phyloP scores from a whole-genome alignment of 495 filamentous ascomycete genomes.

The Astrocystis sublimbata region DNA sequence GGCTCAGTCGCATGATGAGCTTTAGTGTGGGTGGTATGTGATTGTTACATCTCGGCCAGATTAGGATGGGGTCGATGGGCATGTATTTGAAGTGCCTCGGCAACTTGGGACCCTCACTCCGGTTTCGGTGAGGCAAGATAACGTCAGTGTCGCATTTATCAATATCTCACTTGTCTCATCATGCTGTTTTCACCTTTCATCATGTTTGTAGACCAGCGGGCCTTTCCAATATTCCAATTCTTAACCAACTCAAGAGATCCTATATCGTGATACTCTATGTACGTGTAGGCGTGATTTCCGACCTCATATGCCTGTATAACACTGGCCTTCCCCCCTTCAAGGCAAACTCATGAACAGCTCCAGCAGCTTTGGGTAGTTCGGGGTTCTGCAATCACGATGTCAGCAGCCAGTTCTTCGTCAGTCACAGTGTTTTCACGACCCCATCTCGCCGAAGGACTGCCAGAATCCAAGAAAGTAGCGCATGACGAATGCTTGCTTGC shows the following conservation, averaged over 20 bases:
- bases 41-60: no score
- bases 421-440: conserved; percentile 7
- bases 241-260: neutral
- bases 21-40: conserved; percentile 25
- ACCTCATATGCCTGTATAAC: neutral
- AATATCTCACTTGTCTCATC: neutral
- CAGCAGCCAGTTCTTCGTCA: conserved; percentile 12
- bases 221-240: neutral
- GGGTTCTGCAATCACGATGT: conserved; percentile 26
- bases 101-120: neutral
- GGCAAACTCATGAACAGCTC: conserved; percentile 39
- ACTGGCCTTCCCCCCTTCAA: conserved; percentile 1
- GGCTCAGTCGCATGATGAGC: conserved; percentile 34
- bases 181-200: no score
- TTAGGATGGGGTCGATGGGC: neutral
- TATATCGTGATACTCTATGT: neutral
- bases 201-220: no score
- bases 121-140: neutral
- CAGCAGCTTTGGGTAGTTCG: conserved; percentile 37
- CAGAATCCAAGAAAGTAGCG: neutral
- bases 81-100: neutral
- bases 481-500: no score
- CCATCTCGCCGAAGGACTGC: neutral
- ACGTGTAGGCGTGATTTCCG: neutral
- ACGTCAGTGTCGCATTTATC: neutral